Evolutionary conservation across 106 monocot species (phyloP).

Genomic region (Apostasia ramifera): DNA sequence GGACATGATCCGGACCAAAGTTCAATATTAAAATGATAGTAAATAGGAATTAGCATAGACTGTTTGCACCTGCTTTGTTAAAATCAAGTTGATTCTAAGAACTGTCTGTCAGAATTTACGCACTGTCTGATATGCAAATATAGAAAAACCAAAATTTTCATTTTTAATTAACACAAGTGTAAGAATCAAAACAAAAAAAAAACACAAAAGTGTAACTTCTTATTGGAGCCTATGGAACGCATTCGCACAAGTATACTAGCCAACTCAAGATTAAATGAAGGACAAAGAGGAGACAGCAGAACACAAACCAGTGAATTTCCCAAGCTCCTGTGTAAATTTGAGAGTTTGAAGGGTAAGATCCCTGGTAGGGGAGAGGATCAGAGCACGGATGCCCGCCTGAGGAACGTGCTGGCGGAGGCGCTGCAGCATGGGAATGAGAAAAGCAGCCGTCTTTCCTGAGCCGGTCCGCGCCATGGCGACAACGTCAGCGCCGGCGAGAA

Average conservation of each 20-base stretch:
- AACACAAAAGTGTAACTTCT: too few species aligned
- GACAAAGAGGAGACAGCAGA: background rate
- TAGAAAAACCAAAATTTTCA: too few species aligned
- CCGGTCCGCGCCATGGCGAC: slow-evolving; percentile 97
- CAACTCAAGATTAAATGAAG: background rate
- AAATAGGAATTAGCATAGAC: too few species aligned
- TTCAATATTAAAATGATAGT: too few species aligned
- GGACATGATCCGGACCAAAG: too few species aligned
- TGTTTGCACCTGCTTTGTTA: too few species aligned
- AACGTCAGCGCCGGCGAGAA: slow-evolving; percentile 75
- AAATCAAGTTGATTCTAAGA: too few species aligned
- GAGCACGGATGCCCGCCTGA: slow-evolving; percentile 58
- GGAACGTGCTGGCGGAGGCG: slow-evolving; percentile 64
- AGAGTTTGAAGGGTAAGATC: slow-evolving; percentile 89
- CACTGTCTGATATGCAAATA: too few species aligned
- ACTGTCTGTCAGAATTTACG: too few species aligned
- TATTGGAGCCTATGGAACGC: background rate
- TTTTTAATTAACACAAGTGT: too few species aligned
- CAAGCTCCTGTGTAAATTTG: slow-evolving; percentile 91
- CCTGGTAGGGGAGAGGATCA: slow-evolving; percentile 84
- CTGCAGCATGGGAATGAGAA: slow-evolving; percentile 83
- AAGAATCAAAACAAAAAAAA: too few species aligned
- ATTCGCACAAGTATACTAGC: background rate
- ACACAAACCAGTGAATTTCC: slow-evolving; percentile 64
- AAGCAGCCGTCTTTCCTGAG: slow-evolving; percentile 95